Percentiles rank a stretch among this genome's conserved stretches.
phyloP scores from a whole-genome alignment of 1,139 yeast species.

The Pneumocystis oryctolagi region DNA sequence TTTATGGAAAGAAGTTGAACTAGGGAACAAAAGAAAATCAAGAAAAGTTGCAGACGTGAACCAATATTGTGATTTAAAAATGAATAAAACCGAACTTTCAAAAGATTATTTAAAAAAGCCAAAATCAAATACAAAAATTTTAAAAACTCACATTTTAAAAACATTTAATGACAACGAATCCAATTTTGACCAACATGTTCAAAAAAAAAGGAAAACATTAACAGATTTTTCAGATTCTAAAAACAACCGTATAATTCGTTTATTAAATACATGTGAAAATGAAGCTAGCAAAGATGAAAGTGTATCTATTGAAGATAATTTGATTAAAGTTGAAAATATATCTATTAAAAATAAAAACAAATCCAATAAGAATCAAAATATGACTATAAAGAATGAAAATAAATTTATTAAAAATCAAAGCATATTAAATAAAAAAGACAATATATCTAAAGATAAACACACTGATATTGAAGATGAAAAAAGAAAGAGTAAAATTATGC shows the following conservation, averaged over 20 bases:
- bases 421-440: background rate
- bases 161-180: background rate
- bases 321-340: background rate
- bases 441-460: background rate
- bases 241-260: background rate
- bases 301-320: background rate
- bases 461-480: background rate
- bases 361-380: background rate
- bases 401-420: background rate
- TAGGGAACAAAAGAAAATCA: background rate
- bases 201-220: background rate
- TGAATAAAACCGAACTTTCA: background rate
- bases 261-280: background rate
- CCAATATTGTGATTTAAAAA: background rate
- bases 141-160: background rate
- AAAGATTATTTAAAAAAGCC: background rate
- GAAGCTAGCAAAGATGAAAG: background rate
- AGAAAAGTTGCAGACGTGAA: background rate
- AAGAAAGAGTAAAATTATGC: background rate
- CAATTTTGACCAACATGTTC: background rate
- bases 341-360: background rate
- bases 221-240: background rate
- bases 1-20: background rate
- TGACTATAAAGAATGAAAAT: background rate
- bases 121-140: background rate